Base-by-base conservation (phyloP, 176 grass and related monocot species). In the Dactylis glomerata region DNA sequence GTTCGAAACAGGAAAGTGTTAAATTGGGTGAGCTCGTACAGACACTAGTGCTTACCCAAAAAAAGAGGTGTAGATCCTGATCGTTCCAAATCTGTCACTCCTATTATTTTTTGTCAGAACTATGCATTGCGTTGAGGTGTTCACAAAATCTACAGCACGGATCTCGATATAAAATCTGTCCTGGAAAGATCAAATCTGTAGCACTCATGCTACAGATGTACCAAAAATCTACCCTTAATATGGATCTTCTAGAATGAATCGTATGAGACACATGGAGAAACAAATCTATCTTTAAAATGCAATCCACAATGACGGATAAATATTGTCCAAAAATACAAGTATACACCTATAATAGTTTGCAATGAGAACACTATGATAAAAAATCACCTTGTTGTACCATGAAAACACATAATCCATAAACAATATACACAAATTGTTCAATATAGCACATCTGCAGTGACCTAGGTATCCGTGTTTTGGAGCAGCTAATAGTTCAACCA, bases 401-500 rank as follows among this genome's bases (percentile, higher is more conserved):
- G 13, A 28, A 77, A 34, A 50, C 23, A 30, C 32, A 24, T 36
- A 81, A 76, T 52, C 15, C 66, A 52, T 79, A 44, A 24, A 76
- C 69, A 87, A 75, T 63, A 81, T 44, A 42, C 57, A 73, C 16
- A 51, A 27, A 23, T 27, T 42, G 27, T 54, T 59, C 56, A 81
- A 0, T 34, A 9, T 2, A 65, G 7, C 49, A 72, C 23, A 72
- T 78, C 63, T 44, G 14, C 81, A 62, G 7, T 78, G 71, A 9
- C 26, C 38, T 72, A 31, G 19, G 3, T 14, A 30, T 24, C n/a
- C 19, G 31, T 5, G 51, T 52, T 51, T 24, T 23, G 7, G 49
- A 68, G 54, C 22, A 72, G 7, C 80, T 23, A 15, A 15, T 19
- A 42, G 42, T 40, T 82, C 41, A 67, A 38, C 30, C 62, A 51